phyloP scores from a whole-genome alignment of 441 rosid genomes.

The Bocquillonia castaneifolia region DNA sequence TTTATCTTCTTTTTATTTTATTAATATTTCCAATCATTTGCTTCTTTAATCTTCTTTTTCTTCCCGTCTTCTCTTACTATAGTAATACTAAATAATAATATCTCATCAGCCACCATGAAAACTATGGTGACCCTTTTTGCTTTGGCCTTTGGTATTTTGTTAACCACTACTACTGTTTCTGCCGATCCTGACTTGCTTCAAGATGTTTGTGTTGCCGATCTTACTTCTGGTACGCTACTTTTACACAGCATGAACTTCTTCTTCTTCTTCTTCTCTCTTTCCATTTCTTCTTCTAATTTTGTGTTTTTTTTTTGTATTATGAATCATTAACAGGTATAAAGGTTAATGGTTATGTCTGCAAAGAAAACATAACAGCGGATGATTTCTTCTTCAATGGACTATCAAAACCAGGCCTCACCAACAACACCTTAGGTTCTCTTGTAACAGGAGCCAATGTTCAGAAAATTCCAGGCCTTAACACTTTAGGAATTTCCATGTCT shows the following conservation, averaged over 20 bases:
- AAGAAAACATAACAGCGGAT: constrained; percentile 24
- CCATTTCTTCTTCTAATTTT: background rate
- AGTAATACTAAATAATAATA: background rate
- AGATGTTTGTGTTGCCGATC: constrained; percentile 58
- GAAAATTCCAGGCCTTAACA: constrained; percentile 51
- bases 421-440: constrained; percentile 35
- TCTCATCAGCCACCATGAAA: constrained; percentile 17
- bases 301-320: background rate
- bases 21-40: background rate
- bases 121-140: constrained; percentile 17
- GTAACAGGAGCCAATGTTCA: constrained; percentile 41
- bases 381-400: constrained; percentile 45
- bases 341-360: constrained; percentile 49
- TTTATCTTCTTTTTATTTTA: background rate
- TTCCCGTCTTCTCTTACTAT: no score
- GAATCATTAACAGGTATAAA: constrained; percentile 27
- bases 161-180: constrained; percentile 9
- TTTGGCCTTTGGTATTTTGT: constrained; percentile 21
- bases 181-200: constrained; percentile 59
- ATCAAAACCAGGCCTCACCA: constrained; percentile 36
- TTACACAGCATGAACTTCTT: background rate
- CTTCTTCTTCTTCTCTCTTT: background rate
- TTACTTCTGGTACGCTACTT: constrained; percentile 26
- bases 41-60: background rate
- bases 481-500: constrained; percentile 44